These are phyloP conservation scores for Bonia amplexicaulis DNA, from an alignment of 176 grass and related monocot species.

Conservation along the genomic window DNA sequence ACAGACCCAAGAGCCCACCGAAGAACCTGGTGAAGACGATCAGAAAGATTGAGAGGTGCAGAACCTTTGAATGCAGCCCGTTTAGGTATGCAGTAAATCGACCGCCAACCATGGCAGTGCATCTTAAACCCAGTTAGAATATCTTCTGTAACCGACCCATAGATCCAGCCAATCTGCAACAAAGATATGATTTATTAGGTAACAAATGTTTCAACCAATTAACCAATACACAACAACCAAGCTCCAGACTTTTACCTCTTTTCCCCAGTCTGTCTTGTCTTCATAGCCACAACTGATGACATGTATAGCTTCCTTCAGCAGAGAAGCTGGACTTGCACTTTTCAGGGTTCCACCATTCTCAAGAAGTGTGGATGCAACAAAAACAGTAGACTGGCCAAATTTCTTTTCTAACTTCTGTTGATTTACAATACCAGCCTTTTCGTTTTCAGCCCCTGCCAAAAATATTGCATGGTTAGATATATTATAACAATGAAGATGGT, in stretches of 20 bases:
- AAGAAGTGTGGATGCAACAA: slow-evolving; percentile 65
- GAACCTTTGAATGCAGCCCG: slow-evolving; percentile 68
- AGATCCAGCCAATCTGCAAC: slow-evolving; percentile 73
- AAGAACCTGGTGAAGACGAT: slow-evolving; percentile 74
- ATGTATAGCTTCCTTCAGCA: slow-evolving; percentile 76
- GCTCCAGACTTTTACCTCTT: slow-evolving; percentile 34
- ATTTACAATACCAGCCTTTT: slow-evolving; percentile 40
- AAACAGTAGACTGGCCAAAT: slow-evolving; percentile 73
- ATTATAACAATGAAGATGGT: not conserved
- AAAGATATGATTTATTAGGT: not conserved
- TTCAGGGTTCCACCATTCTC: slow-evolving; percentile 62
- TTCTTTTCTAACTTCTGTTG: slow-evolving; percentile 72
- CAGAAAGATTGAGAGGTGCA: slow-evolving; percentile 72
- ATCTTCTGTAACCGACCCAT: slow-evolving; percentile 73
- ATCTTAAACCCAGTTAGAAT: slow-evolving; percentile 77
- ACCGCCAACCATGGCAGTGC: slow-evolving; percentile 78
- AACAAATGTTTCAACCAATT: not conserved
- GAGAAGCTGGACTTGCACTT: slow-evolving; percentile 57
- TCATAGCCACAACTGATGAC: slow-evolving; percentile 71
- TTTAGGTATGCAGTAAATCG: slow-evolving; percentile 66
- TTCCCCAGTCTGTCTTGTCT: slow-evolving; percentile 75
- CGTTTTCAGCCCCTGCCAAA: slow-evolving; percentile 45
- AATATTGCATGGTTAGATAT: slow-evolving; percentile 1
- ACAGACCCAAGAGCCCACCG: slow-evolving; percentile 74
- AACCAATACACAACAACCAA: not conserved